phyloP scores from a whole-genome alignment of 371 early-diverging fungal species.

The Polyrhizophydium stewartii region DNA sequence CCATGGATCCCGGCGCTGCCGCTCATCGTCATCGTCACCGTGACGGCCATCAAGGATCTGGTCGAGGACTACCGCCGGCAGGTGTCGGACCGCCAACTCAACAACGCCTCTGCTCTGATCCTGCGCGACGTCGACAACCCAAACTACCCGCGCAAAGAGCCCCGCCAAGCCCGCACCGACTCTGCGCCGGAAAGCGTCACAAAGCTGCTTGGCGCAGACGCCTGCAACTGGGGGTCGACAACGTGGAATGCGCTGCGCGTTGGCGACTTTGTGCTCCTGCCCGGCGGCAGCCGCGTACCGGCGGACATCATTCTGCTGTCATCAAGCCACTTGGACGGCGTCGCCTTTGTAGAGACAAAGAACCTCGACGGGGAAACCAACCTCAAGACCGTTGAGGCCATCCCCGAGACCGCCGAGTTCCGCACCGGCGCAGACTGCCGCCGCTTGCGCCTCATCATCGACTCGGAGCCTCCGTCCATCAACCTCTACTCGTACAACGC shows the following conservation, averaged over 20 bases:
- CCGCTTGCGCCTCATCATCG: conserved; percentile 5
- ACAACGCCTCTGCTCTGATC: neutral
- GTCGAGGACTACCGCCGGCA: conserved; percentile 92
- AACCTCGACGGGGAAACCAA: conserved; percentile 97
- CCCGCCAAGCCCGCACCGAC: neutral
- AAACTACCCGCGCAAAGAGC: neutral
- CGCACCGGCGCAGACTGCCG: conserved; percentile 10
- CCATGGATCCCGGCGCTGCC: conserved; percentile 80
- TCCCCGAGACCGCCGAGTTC: conserved; percentile 24
- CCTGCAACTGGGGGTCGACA: neutral
- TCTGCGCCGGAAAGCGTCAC: too few relatives aligned
- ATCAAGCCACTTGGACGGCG: conserved; percentile 65
- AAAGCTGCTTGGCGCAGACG: too few relatives aligned
- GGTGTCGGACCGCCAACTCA: conserved; percentile 59
- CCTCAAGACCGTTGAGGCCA: conserved; percentile 69
- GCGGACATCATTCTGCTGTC: conserved; percentile 85
- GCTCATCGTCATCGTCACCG: conserved; percentile 69
- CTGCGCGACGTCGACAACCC: neutral
- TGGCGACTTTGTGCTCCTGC: conserved; percentile 85
- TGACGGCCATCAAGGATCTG: conserved; percentile 91
- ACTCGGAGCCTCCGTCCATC: conserved; percentile 17
- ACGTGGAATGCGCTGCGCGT: conserved; percentile 62
- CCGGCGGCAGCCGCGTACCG: conserved; percentile 82
- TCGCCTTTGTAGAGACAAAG: conserved; percentile 90
- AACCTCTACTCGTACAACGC: conserved; percentile 18